A percentile compares a stretch with the other conserved stretches of the same genome.
phyloP scores from a whole-genome alignment of 2,329 filamentous ascomycete species.

The Talaromyces piceae region DNA sequence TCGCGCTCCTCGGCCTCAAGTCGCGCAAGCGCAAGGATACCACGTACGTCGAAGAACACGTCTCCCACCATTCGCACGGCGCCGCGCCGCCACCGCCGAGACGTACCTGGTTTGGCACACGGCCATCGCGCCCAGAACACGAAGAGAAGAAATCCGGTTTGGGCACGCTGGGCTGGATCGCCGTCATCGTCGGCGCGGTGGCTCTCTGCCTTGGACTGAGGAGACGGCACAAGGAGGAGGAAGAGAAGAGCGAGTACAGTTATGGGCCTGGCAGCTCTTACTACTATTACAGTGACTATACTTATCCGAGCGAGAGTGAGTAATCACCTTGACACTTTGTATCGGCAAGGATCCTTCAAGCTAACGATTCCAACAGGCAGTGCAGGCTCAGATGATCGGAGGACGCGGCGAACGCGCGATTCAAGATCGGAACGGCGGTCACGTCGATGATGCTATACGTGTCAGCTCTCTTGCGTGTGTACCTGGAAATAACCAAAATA shows the following conservation, averaged over 20 bases:
- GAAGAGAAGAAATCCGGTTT: conserved; percentile 30
- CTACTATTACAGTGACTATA: conserved; percentile 33
- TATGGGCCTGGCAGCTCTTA: conserved; percentile 28
- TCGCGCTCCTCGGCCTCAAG: conserved; percentile 37
- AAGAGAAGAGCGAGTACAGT: conserved; percentile 33
- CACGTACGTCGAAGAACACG: conserved; percentile 33
- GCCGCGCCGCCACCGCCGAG: conserved; percentile 19
- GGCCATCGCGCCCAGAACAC: conserved; percentile 25
- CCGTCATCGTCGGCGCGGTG: conserved; percentile 36
- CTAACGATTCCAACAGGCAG: conserved; percentile 30
- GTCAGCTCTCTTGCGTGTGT: no score
- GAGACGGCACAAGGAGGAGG: conserved; percentile 28
- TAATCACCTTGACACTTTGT: neutral
- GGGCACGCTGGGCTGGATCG: conserved; percentile 34
- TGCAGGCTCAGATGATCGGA: conserved; percentile 32
- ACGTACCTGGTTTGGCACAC: conserved; percentile 36
- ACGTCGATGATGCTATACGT: neutral
- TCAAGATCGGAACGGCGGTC: conserved; percentile 13
- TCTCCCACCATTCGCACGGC: conserved; percentile 27
- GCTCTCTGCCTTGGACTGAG: conserved; percentile 41
- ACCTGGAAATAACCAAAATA: no score
- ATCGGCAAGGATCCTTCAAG: neutral
- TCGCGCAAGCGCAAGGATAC: conserved; percentile 31
- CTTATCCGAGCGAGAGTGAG: conserved; percentile 32
- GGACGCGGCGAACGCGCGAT: conserved; percentile 24